These are phyloP conservation scores for Aquanectria penicillioides DNA, from an alignment of 2,329 filamentous ascomycete genomes.

Conservation along the genomic window DNA sequence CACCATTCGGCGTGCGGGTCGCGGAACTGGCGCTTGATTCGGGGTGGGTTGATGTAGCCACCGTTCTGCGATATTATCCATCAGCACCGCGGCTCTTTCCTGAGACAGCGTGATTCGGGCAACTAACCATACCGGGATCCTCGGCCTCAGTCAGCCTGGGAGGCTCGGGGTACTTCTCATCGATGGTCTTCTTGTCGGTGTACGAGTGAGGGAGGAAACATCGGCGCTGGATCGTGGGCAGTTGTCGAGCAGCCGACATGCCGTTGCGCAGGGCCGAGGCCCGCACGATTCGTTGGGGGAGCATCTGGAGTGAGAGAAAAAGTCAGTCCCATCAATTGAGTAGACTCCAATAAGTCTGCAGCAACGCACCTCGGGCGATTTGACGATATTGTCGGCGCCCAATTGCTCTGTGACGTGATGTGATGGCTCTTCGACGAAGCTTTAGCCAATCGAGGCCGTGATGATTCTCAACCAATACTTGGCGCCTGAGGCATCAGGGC, in stretches of 20 bases:
- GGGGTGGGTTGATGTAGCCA: slow-evolving; percentile 81
- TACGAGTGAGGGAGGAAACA: slow-evolving; percentile 63
- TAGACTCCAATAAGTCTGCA: background rate
- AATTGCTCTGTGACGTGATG: slow-evolving; percentile 49
- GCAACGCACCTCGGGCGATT: slow-evolving; percentile 46
- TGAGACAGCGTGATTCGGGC: background rate
- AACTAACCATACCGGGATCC: slow-evolving; percentile 73
- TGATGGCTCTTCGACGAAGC: slow-evolving; percentile 43
- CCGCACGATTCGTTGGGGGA: slow-evolving; percentile 68
- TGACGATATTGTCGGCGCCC: slow-evolving; percentile 44
- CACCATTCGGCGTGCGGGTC: slow-evolving; percentile 96
- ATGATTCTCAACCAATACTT: slow-evolving; percentile 39
- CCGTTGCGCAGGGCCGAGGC: slow-evolving; percentile 56
- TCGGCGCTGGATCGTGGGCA: slow-evolving; percentile 66
- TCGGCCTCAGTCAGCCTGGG: slow-evolving; percentile 64
- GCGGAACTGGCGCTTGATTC: slow-evolving; percentile 88
- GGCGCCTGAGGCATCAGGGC: slow-evolving; percentile 48
- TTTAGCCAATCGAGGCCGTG: slow-evolving; percentile 46
- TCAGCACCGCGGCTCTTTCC: slow-evolving; percentile 32
- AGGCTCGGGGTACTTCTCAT: slow-evolving; percentile 63
- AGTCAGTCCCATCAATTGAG: slow-evolving; percentile 31
- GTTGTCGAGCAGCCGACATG: slow-evolving; percentile 57
- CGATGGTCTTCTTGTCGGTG: slow-evolving; percentile 56
- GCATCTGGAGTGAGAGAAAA: slow-evolving; percentile 60
- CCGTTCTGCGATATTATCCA: slow-evolving; percentile 71